Percentiles rank a stretch among this genome's conserved stretches.
Evolutionary conservation across 352 stramenopile genomes (phyloP).

Genomic region (Globisporangium spiculum): DNA sequence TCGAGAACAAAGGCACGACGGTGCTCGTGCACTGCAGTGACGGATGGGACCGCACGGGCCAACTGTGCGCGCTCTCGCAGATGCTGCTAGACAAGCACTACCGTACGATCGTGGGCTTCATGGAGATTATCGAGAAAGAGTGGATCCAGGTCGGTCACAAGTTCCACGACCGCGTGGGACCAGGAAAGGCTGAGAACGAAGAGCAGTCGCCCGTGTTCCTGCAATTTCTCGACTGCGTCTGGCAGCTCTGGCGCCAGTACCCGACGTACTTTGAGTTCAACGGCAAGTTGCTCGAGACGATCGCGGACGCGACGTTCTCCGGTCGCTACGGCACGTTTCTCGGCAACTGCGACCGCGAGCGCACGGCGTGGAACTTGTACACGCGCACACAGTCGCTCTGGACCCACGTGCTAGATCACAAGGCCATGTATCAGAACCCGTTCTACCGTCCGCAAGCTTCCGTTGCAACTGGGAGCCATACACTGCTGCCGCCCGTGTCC

Average conservation of each 20-base stretch:
- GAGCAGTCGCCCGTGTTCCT: constrained; percentile 88
- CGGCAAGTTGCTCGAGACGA: constrained; percentile 50
- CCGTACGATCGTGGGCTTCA: constrained; percentile 79
- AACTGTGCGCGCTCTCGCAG: constrained; percentile 82
- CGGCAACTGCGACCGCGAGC: constrained; percentile 84
- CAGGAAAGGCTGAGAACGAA: constrained; percentile 65
- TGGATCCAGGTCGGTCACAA: constrained; percentile 87
- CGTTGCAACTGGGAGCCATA: constrained; percentile 19
- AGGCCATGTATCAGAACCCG: constrained; percentile 52
- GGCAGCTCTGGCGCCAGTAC: constrained; percentile 77
- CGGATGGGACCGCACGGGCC: constrained; percentile 90
- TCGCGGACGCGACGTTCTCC: constrained; percentile 76
- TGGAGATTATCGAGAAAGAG: constrained; percentile 82
- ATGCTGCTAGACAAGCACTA: constrained; percentile 89
- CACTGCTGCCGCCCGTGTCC: constrained; percentile 52
- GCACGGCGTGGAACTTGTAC: constrained; percentile 41
- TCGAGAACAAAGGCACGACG: constrained; percentile 67
- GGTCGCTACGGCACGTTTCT: constrained; percentile 84
- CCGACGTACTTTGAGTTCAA: constrained; percentile 89
- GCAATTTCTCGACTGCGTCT: constrained; percentile 89
- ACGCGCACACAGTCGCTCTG: constrained; percentile 74
- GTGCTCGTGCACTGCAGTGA: constrained; percentile 91
- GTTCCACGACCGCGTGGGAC: constrained; percentile 83
- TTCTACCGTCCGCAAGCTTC: constrained; percentile 54
- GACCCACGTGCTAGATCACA: constrained; percentile 47